These are phyloP conservation scores for Kwoniella heveanensis DNA, from an alignment of 768 basidiomycete species.

Conservation along the genomic window DNA sequence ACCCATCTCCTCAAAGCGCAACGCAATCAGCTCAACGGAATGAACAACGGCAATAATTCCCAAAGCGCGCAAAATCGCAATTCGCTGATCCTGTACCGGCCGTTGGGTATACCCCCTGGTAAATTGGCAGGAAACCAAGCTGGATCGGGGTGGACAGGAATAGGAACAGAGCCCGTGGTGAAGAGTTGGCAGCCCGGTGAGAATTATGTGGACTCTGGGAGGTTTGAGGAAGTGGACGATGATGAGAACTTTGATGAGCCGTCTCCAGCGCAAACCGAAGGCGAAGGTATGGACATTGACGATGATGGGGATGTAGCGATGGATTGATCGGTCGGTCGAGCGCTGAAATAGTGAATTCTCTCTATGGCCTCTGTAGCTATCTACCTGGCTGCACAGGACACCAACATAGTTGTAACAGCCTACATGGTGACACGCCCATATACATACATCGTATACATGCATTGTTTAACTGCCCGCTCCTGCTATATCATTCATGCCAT, in stretches of 20 bases:
- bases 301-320: constrained; percentile 18
- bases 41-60: neutral
- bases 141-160: neutral
- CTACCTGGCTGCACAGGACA: no score
- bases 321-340: neutral
- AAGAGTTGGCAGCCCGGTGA: constrained; percentile 28
- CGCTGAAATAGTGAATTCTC: no score
- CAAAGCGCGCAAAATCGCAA: constrained; percentile 6
- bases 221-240: constrained; percentile 40
- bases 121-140: neutral
- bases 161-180: constrained; percentile 20
- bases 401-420: no score
- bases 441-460: no score
- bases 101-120: constrained; percentile 24
- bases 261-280: neutral
- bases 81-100: constrained; percentile 39
- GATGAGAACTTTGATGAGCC: constrained; percentile 23
- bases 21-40: constrained; percentile 14
- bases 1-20: constrained; percentile 42
- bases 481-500: no score
- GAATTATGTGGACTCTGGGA: constrained; percentile 21
- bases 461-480: no score
- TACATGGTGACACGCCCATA: no score
- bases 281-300: constrained; percentile 22
- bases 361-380: no score